phyloP scores from a whole-genome alignment of 208 protist species.

The Entamoeba invadens region DNA sequence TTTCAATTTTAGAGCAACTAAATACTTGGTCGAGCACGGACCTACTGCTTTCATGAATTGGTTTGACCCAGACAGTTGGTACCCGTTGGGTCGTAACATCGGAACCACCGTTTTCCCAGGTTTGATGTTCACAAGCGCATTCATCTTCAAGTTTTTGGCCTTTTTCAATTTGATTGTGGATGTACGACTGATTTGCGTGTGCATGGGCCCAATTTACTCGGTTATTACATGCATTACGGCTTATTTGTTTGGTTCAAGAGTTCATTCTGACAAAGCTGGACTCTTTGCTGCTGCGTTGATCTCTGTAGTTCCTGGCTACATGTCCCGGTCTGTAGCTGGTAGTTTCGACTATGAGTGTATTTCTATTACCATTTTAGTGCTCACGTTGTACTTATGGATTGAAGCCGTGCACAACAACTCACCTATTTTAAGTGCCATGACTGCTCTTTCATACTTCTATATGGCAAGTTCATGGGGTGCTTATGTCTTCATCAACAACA shows the following conservation, averaged over 20 bases:
- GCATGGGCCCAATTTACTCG: slow-evolving; percentile 71
- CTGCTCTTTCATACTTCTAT: slow-evolving; percentile 59
- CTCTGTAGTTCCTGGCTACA: slow-evolving; percentile 65
- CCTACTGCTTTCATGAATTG: slow-evolving; percentile 84
- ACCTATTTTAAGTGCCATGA: slow-evolving; percentile 48
- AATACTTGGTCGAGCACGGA: slow-evolving; percentile 61
- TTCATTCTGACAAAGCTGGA: slow-evolving; percentile 54
- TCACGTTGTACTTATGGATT: slow-evolving; percentile 59
- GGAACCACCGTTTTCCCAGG: slow-evolving; percentile 87
- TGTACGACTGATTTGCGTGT: slow-evolving; percentile 79
- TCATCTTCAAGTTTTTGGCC: slow-evolving; percentile 57
- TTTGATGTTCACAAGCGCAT: slow-evolving; percentile 74
- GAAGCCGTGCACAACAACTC: slow-evolving; percentile 60
- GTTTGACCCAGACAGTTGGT: slow-evolving; percentile 85
- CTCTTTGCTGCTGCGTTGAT: slow-evolving; percentile 60
- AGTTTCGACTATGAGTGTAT: slow-evolving; percentile 93
- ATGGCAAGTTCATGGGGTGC: slow-evolving; percentile 81
- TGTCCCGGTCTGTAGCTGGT: slow-evolving; percentile 84
- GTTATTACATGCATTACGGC: slow-evolving; percentile 60
- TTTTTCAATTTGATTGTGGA: slow-evolving; percentile 62
- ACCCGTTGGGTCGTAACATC: slow-evolving; percentile 81
- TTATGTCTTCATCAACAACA: slow-evolving; percentile 88
- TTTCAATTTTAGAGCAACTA: slow-evolving; percentile 65
- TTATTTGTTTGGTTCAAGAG: slow-evolving; percentile 56
- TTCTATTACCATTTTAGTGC: slow-evolving; percentile 77